A percentile compares a stretch with the other conserved stretches of the same genome.
Evolutionary conservation across 169 alveolate species (phyloP).

Genomic region (Toxoplasma gondii): DNA sequence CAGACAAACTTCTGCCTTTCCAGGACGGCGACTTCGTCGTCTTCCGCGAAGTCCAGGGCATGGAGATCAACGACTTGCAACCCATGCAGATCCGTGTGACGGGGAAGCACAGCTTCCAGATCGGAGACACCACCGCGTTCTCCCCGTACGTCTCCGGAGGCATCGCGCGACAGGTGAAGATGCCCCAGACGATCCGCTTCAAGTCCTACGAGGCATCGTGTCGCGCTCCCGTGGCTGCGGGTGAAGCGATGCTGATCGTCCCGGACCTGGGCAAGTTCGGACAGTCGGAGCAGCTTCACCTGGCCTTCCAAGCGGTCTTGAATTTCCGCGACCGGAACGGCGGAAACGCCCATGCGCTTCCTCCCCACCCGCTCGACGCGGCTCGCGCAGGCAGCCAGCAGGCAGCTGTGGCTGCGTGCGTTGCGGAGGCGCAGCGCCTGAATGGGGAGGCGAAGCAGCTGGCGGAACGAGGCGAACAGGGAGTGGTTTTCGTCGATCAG

Average conservation of each 20-base stretch:
- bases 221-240: slow-evolving; percentile 83
- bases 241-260: slow-evolving; percentile 81
- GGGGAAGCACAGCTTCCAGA: slow-evolving; percentile 88
- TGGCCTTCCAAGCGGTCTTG: slow-evolving; percentile 83
- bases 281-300: slow-evolving; percentile 95
- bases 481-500: slow-evolving; percentile 35
- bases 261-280: slow-evolving; percentile 96
- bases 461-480: slow-evolving; percentile 46
- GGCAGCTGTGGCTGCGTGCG: not conserved
- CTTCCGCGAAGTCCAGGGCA: slow-evolving; percentile 96
- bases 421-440: slow-evolving; percentile 16
- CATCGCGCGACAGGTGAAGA: slow-evolving; percentile 89
- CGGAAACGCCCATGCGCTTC: not conserved
- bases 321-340: not conserved
- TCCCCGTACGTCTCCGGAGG: slow-evolving; percentile 87
- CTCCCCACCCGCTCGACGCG: slow-evolving; percentile 13
- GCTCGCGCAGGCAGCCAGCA: not conserved
- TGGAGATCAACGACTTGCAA: slow-evolving; percentile 91
- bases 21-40: slow-evolving; percentile 95
- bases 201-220: slow-evolving; percentile 80
- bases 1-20: slow-evolving; percentile 91
- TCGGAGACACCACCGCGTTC: slow-evolving; percentile 88
- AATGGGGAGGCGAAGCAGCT: slow-evolving; percentile 8
- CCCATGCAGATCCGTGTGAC: slow-evolving; percentile 89
- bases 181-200: slow-evolving; percentile 86